Conservation (phyloP, 768 basidiomycete genomes). For the Phylloporus sp. region DNA sequence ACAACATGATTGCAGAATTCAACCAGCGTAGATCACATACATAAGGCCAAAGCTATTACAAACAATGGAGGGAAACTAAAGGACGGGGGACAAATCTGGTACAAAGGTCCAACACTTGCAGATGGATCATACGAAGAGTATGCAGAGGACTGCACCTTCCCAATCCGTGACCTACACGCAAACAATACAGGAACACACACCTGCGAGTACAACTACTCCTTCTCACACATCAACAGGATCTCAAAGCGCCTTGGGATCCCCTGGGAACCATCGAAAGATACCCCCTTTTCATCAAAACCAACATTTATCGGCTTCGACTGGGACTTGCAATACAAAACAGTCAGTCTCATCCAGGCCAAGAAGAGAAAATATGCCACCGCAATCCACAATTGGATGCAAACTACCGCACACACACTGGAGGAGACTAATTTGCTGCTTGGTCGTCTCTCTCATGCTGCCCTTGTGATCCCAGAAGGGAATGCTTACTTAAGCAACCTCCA, state of each 20-base stretch:
- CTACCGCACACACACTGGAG: not conserved
- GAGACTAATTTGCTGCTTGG: not conserved
- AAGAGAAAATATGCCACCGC: not conserved
- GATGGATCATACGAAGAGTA: not conserved
- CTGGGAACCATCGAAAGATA: conserved; percentile 7
- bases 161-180: not conserved
- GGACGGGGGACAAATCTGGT: not conserved
- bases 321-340: no score
- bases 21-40: no score
- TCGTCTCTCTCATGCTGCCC: not conserved
- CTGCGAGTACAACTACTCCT: no score
- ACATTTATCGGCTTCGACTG: no score
- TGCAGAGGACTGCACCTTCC: not conserved
- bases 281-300: no score
- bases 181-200: no score
- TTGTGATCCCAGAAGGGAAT: not conserved
- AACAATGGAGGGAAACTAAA: not conserved
- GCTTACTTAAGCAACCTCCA: not conserved
- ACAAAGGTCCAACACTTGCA: not conserved
- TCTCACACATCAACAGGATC: not conserved
- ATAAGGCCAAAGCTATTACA: not conserved
- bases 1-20: no score
- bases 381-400: not conserved
- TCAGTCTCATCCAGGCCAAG: not conserved
- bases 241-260: conserved; percentile 1